These are phyloP conservation scores for Aspergillus oerlinghausenensis DNA, from an alignment of 2,329 filamentous ascomycete species.

Conservation along the genomic window DNA sequence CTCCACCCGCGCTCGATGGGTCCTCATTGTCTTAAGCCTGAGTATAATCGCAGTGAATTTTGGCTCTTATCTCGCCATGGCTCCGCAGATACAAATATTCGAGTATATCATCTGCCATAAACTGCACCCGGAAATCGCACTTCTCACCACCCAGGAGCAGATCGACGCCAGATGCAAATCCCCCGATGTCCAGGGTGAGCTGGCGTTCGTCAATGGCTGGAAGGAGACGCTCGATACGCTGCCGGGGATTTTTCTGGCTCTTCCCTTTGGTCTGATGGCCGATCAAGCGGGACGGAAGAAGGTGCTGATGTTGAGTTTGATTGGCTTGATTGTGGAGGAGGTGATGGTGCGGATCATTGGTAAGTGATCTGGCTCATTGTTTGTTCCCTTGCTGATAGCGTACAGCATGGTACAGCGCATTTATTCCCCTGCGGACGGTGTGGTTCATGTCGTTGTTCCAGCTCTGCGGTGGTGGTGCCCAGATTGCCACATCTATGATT, in stretches of 20 bases:
- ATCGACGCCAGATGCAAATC: constrained; percentile 1
- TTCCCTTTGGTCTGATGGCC: constrained; percentile 12
- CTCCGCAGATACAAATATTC: constrained; percentile 10
- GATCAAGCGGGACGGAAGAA: constrained; percentile 9
- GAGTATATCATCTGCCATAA: constrained; percentile 12
- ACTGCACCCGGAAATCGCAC: constrained; percentile 5
- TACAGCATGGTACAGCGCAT: constrained; percentile 5
- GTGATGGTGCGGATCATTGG: constrained; percentile 5
- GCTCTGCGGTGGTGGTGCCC: constrained; percentile 9
- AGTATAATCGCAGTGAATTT: constrained; percentile 8
- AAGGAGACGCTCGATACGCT: constrained; percentile 7
- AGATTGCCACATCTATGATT: constrained; percentile 6
- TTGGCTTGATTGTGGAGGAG: constrained; percentile 5
- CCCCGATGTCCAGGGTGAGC: constrained; percentile 9
- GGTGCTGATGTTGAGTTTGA: constrained; percentile 6
- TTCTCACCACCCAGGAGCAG: neutral
- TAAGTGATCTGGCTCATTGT: neutral
- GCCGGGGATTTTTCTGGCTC: constrained; percentile 8
- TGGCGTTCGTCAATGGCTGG: constrained; percentile 11
- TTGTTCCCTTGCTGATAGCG: neutral
- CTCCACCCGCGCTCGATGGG: neutral
- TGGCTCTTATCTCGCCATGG: constrained; percentile 7
- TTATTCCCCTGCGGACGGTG: constrained; percentile 6
- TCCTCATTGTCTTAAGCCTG: constrained; percentile 5
- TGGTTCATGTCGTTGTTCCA: constrained; percentile 14